Conservation (phyloP, 768 basidiomycete species). For the Leccinellum albellum region DNA sequence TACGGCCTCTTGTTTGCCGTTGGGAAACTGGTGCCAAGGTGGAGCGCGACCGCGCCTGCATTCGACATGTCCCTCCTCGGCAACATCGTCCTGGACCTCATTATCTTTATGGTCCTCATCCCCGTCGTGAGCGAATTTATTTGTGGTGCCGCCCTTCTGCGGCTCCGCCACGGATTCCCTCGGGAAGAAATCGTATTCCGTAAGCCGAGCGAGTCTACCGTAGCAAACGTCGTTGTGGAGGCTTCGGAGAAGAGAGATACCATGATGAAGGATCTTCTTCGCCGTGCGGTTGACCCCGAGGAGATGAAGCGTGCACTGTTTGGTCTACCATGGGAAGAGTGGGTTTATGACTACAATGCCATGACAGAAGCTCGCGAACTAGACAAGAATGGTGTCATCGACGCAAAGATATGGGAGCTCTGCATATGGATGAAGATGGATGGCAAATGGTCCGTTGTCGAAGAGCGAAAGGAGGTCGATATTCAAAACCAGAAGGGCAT, state of each 20-base stretch:
- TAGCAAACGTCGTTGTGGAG: constrained; percentile 22
- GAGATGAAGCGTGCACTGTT: constrained; percentile 21
- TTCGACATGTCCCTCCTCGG: constrained; percentile 21
- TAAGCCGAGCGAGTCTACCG: constrained; percentile 26
- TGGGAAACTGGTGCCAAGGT: constrained; percentile 16
- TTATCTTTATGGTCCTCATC: constrained; percentile 24
- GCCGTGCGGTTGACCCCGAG: constrained; percentile 28
- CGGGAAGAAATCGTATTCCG: constrained; percentile 29
- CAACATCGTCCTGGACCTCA: constrained; percentile 21
- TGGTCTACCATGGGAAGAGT: constrained; percentile 34
- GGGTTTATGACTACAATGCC: constrained; percentile 29
- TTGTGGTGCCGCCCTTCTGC: constrained; percentile 15
- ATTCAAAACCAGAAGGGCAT: constrained; percentile 19
- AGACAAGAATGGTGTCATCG: constrained; percentile 19
- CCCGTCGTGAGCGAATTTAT: constrained; percentile 26
- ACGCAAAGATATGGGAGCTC: constrained; percentile 25
- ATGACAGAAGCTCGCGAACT: constrained; percentile 26
- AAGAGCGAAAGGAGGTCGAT: constrained; percentile 24
- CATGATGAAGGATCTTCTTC: constrained; percentile 23
- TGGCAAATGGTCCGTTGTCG: constrained; percentile 26
- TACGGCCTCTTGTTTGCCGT: constrained; percentile 29
- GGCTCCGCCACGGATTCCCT: constrained; percentile 28
- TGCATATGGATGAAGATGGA: constrained; percentile 33
- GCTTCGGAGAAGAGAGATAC: constrained; percentile 26
- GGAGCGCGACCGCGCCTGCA: constrained; percentile 13